Conservation (phyloP, 2,329 filamentous ascomycete species). For the Fusarium metavorans region DNA sequence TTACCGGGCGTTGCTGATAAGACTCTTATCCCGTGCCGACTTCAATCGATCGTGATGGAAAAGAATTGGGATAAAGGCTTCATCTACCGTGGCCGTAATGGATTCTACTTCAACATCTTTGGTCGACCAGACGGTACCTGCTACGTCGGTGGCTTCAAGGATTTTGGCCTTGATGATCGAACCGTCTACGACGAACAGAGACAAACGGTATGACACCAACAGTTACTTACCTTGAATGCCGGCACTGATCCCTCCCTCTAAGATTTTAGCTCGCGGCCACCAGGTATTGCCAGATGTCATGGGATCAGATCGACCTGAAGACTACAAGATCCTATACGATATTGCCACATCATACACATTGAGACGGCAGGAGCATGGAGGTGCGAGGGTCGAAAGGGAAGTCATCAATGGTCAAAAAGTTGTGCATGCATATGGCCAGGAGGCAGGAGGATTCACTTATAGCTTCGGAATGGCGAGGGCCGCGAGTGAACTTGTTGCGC, state of each 20-base stretch:
- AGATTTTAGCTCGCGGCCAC: not conserved
- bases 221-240: not conserved
- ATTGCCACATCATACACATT: slow-evolving; percentile 5
- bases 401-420: slow-evolving; percentile 6
- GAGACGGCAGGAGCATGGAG: not conserved
- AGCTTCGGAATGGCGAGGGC: slow-evolving; percentile 7
- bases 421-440: slow-evolving; percentile 13
- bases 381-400: slow-evolving; percentile 2
- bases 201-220: not conserved
- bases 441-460: slow-evolving; percentile 6
- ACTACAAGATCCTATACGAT: slow-evolving; percentile 10
- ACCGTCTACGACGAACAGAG: slow-evolving; percentile 4
- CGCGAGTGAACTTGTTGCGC: not conserved
- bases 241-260: not conserved
- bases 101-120: slow-evolving; percentile 15
- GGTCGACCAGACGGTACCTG: slow-evolving; percentile 1
- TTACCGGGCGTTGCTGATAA: not conserved
- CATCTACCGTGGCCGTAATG: slow-evolving; percentile 10
- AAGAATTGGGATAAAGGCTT: not conserved
- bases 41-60: slow-evolving; percentile 9
- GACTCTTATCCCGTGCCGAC: not conserved
- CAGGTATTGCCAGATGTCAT: not conserved
- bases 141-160: slow-evolving; percentile 11
- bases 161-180: not conserved
- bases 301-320: not conserved